A percentile compares a stretch with the other conserved stretches of the same genome.
Evolutionary conservation across 495 filamentous ascomycete species (phyloP).

Genomic region (Chaetomium fimeti): DNA sequence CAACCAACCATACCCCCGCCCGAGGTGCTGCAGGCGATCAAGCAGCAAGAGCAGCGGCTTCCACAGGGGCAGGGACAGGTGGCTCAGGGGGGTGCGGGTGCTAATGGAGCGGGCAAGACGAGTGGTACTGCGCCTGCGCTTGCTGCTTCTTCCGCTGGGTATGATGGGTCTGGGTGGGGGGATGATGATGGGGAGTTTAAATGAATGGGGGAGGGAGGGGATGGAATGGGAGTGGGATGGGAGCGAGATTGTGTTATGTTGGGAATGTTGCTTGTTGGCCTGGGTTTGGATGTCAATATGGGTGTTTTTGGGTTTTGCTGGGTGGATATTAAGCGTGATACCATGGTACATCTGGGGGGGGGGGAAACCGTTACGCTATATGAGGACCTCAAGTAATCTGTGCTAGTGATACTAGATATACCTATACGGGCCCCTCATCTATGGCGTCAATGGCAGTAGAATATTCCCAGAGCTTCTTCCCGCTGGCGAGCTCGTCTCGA

Average conservation of each 20-base stretch:
- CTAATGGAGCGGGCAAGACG: slow-evolving; percentile 17
- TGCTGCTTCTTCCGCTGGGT: slow-evolving; percentile 17
- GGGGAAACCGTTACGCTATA: no score
- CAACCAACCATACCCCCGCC: slow-evolving; percentile 9
- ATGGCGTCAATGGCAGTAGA: neutral
- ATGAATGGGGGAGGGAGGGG: neutral
- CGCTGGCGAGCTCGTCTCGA: neutral
- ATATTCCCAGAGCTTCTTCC: slow-evolving; percentile 13
- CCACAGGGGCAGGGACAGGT: neutral
- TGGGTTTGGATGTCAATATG: neutral
- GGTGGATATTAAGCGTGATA: no score
- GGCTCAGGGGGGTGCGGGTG: neutral
- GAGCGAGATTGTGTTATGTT: no score
- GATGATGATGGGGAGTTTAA: slow-evolving; percentile 22
- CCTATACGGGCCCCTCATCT: no score
- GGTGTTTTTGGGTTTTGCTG: no score
- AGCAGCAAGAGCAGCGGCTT: slow-evolving; percentile 11
- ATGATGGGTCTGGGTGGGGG: slow-evolving; percentile 34
- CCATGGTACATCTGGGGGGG: no score
- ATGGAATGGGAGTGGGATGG: neutral
- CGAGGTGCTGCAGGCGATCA: slow-evolving; percentile 9
- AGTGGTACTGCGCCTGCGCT: neutral
- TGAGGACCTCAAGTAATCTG: no score
- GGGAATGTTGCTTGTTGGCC: neutral
- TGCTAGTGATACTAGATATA: no score